Percentiles rank a stretch among this genome's conserved stretches.
Evolutionary conservation across 116 monocot genomes (phyloP).

Genomic region (Posidonia oceanica): DNA sequence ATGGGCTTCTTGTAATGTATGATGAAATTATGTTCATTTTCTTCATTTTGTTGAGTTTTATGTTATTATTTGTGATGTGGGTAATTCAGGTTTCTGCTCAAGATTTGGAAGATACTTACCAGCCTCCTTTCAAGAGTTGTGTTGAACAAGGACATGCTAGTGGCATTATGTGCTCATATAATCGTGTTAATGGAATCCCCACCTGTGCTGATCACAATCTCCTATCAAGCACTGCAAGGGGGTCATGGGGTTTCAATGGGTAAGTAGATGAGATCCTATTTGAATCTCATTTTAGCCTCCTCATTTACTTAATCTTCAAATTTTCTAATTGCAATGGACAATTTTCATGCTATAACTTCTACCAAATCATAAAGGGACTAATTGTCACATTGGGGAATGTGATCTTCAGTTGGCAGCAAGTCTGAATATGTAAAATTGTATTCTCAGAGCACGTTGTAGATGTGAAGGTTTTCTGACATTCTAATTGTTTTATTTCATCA

Average conservation of each 20-base stretch:
- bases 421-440: no score
- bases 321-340: background rate
- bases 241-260: slow-evolving; percentile 71
- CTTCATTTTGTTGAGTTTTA: background rate
- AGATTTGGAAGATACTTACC: slow-evolving; percentile 78
- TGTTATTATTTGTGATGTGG: background rate
- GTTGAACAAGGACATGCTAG: slow-evolving; percentile 59
- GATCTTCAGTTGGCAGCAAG: no score
- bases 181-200: slow-evolving; percentile 83
- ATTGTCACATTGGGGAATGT: no score
- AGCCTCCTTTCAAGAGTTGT: slow-evolving; percentile 92
- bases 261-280: slow-evolving; percentile 11
- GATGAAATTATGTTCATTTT: background rate
- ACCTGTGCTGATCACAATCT: slow-evolving; percentile 71
- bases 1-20: background rate
- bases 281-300: no score
- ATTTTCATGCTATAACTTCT: no score
- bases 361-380: no score
- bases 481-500: slow-evolving; percentile 8
- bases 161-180: slow-evolving; percentile 94
- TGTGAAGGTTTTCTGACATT: background rate
- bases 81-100: slow-evolving; percentile 47
- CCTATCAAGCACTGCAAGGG: slow-evolving; percentile 47
- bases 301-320: background rate
- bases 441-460: no score